Evolutionary conservation across 2,329 filamentous ascomycete species (phyloP), one percentile per base, ranked within the genome.

Genomic region (Triangularia verruculosa): DNA sequence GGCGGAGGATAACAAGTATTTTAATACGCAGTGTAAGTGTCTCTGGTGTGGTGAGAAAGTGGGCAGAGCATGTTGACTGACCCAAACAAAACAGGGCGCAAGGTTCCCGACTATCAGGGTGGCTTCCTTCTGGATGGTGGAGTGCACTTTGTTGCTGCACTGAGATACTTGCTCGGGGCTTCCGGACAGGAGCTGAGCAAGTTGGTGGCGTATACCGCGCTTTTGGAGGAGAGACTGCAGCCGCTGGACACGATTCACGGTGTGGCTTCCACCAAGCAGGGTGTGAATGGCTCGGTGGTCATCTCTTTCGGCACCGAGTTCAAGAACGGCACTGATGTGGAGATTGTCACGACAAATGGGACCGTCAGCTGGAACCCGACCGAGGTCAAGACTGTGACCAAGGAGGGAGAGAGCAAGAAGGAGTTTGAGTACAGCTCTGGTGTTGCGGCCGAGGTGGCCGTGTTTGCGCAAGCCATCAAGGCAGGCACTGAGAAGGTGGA

Each of bases 81-180:
- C 34, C 34, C 7, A 15, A n/a, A 4, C 4, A 4, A 25, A 9
- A 43, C 25, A 73, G 71, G 90, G 91, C 86, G 91, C 61, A 89
- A 88, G 74, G 82, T 78, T 61, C 90, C 90, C 1, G 80, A 83
- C 59, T 85, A 91, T 72, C 89, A 92, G 75, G 91, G 90, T 61
- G 90, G 91, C 0, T 93, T 92, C 72, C 74, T 93, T 61, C 83
- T 93, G 1, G 90, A 93, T 71, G 89, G 86, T 13, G 90, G 91
- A 52, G 89, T 93, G 25, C 91, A 93, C 74, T 88, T 85, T 65
- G 79, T 87, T 6, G 90, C 90, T 7, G 86, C 77, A 0, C 80
- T 88, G 57, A 79, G 90, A 15, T 73, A 84, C 30, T 72, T 93
- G 51, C 77, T 92, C 1, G 78, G 80, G 17, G 65, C 75, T 0